Evolutionary conservation across 2,329 filamentous ascomycete species (phyloP).

Genomic region (Plenodomus lindquistii): DNA sequence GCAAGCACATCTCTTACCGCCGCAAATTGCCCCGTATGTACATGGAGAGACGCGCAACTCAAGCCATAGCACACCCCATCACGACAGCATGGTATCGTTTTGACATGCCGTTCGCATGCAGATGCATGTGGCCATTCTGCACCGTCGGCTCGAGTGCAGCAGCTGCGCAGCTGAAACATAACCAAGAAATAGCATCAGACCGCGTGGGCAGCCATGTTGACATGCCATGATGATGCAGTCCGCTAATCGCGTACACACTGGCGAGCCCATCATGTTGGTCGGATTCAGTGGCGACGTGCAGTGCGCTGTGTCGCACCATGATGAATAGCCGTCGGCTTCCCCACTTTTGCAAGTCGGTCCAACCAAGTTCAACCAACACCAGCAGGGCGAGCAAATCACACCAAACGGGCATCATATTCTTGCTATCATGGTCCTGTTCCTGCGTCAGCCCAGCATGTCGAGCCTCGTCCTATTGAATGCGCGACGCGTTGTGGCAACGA

Average conservation of each 20-base stretch:
- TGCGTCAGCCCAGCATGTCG: constrained; percentile 29
- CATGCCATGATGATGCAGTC: too few relatives aligned
- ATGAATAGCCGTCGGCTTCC: constrained; percentile 24
- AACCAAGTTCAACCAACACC: constrained; percentile 11
- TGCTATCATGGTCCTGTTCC: constrained; percentile 35
- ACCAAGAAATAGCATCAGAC: constrained; percentile 16
- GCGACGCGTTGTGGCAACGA: constrained; percentile 19
- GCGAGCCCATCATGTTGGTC: constrained; percentile 22
- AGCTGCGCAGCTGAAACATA: constrained; percentile 28
- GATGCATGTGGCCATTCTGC: constrained; percentile 10
- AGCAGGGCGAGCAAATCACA: constrained; percentile 38
- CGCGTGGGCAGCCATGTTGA: constrained; percentile 15
- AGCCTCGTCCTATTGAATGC: constrained; percentile 19
- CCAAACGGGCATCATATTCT: constrained; percentile 23
- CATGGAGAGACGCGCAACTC: constrained; percentile 8
- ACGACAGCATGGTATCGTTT: constrained; percentile 11
- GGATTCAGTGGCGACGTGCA: constrained; percentile 29
- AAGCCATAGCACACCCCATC: constrained; percentile 11
- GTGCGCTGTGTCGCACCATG: constrained; percentile 41
- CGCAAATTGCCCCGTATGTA: constrained; percentile 2
- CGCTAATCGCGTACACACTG: constrained; percentile 22
- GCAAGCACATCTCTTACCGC: constrained; percentile 33
- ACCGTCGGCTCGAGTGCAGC: constrained; percentile 6
- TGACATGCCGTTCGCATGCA: constrained; percentile 17
- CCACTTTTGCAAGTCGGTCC: constrained; percentile 28